Conservation (phyloP, 2,329 filamentous ascomycete species). For the Cladophialophora yegresii region DNA sequence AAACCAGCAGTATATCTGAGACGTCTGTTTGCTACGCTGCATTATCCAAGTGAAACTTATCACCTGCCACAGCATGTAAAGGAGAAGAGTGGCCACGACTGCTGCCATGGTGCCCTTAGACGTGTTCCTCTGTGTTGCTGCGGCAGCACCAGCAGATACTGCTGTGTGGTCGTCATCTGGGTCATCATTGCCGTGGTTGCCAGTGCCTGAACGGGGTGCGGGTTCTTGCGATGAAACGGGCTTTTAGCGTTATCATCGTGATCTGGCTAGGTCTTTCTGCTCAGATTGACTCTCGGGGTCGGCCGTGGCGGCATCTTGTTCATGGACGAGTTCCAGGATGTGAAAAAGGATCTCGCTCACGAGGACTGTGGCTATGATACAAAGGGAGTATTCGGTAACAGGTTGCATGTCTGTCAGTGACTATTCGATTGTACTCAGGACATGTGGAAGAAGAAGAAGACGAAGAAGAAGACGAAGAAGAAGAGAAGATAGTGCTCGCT, state of each 20-base stretch:
- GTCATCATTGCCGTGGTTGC: not conserved
- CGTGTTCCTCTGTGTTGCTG: not conserved
- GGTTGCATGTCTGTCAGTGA: not conserved
- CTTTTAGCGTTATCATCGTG: not conserved
- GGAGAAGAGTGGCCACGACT: not conserved
- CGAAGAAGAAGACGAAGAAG: too few species aligned
- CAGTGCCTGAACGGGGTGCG: not conserved
- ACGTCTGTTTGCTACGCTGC: conserved; percentile 1
- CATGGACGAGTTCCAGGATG: conserved; percentile 7
- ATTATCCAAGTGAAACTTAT: not conserved
- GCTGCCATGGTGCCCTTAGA: not conserved
- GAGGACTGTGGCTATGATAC: not conserved
- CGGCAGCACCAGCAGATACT: too few species aligned
- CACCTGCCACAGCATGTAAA: conserved; percentile 8
- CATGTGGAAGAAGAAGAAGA: not conserved
- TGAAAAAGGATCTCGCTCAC: conserved; percentile 5
- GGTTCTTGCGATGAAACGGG: not conserved
- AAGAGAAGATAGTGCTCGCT: too few species aligned
- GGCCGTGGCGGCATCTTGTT: not conserved
- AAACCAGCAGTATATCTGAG: conserved; percentile 1
- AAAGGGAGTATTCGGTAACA: conserved; percentile 5
- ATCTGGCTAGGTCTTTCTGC: not conserved
- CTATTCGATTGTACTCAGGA: not conserved
- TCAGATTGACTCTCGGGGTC: not conserved
- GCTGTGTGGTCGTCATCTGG: not conserved